Percentiles rank a stretch among this genome's conserved stretches.
phyloP scores from a whole-genome alignment of 2,329 filamentous ascomycete genomes.

The Aureobasidium zeae region DNA sequence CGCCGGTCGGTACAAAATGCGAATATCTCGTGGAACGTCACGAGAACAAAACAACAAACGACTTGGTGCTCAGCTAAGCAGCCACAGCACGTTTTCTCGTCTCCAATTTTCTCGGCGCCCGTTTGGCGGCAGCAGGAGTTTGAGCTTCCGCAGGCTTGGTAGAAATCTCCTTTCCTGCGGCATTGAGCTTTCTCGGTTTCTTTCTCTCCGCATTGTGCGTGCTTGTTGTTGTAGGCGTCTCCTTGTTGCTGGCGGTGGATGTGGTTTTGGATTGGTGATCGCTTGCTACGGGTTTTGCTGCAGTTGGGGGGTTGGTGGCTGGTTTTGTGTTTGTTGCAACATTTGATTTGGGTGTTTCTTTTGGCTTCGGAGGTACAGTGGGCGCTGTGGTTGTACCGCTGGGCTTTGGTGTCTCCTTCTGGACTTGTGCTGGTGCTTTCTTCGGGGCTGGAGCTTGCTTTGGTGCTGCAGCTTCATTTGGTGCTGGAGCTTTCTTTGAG shows the following conservation, averaged over 20 bases:
- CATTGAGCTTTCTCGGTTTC: slow-evolving; percentile 25
- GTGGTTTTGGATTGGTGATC: slow-evolving; percentile 15
- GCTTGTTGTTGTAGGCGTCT: slow-evolving; percentile 18
- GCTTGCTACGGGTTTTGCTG: slow-evolving; percentile 16
- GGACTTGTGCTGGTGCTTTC: too few species aligned
- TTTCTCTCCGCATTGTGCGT: slow-evolving; percentile 16
- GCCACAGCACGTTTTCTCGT: slow-evolving; percentile 19
- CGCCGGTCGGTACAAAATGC: too few species aligned
- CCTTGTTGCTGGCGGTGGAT: slow-evolving; percentile 19
- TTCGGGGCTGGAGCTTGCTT: too few species aligned
- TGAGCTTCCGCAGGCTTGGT: background rate
- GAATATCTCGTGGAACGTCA: too few species aligned
- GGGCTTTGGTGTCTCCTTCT: too few species aligned
- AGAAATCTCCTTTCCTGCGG: slow-evolving; percentile 14
- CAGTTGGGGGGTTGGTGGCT: slow-evolving; percentile 16
- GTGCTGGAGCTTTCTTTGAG: too few species aligned
- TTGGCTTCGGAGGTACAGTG: background rate
- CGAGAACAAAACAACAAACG: too few species aligned
- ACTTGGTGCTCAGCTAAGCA: too few species aligned
- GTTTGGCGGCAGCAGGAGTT: slow-evolving; percentile 15
- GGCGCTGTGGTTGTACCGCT: too few species aligned
- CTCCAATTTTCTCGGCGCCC: slow-evolving; percentile 24
- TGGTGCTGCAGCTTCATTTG: too few species aligned
- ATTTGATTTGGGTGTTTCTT: background rate
- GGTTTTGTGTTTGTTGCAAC: slow-evolving; percentile 12